Base-by-base conservation (phyloP, 768 basidiomycete genomes). In the Rhodotorula sphaerocarpa region DNA sequence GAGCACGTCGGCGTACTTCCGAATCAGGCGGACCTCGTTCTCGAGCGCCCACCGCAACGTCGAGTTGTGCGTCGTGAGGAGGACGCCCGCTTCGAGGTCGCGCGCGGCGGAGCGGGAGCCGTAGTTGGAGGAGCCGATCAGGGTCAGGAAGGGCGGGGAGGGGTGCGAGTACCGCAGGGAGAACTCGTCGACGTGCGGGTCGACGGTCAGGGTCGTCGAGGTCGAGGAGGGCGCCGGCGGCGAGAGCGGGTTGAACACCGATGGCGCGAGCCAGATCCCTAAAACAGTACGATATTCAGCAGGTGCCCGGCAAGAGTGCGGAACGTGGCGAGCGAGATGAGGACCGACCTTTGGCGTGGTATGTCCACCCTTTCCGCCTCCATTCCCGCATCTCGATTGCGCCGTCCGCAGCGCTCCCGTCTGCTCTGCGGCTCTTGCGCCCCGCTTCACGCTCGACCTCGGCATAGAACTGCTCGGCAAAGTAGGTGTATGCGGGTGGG, bases 311-410 rank as follows among this genome's bases (percentile, higher is more conserved):
- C n/a, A n/a, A n/a, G n/a, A n/a, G n/a, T n/a, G n/a, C n/a, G n/a
- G n/a, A n/a, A n/a, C n/a, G 56, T 6, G 27, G 25, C 16, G 45
- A 45, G 27, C 43, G 47, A 14, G 44, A 14, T 27, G 12, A 31
- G 16, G 30, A 66, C 75, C 43, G 65, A 93, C 92, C 95, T 81
- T 99, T 99, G 30, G 95, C 88, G 72, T 99, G 95, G 76, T 99
- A 99, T 2, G 95, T 97, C 95, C 95, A 99, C 6, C 86, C 89
- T 28, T 80, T 77, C 67, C 81, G 82, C 72, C 84, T 81, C 95
- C 95, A 99, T 75, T 99, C 93, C 61, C 78, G 81, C 64, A 99
- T 78, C 57, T 83, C 79, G 28, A 99, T 39, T 80, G 0, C 66
- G n/a, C 45, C 55, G 51, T 57, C 60, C 33, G 59, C 50, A 51